A percentile compares a stretch with the other conserved stretches of the same genome.
Conservation (phyloP, 495 filamentous ascomycete species). For the Talaromyces liani region DNA sequence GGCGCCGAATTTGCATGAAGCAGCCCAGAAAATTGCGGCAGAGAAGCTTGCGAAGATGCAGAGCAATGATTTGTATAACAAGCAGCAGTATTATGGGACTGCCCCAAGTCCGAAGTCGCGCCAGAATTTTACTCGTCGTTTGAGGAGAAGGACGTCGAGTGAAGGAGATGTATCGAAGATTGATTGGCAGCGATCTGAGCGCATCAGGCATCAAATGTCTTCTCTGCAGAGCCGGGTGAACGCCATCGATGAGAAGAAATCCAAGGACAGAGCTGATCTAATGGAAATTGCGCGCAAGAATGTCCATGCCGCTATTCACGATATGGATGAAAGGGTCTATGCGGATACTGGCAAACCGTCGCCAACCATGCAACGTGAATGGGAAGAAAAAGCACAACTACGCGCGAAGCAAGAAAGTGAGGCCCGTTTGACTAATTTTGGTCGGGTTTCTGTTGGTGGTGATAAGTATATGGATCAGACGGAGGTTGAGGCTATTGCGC, state of each 20-base stretch:
- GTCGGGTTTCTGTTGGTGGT: constrained; percentile 72
- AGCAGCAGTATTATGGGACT: constrained; percentile 63
- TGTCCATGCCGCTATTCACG: constrained; percentile 66
- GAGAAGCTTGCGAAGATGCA: constrained; percentile 76
- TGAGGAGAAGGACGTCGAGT: constrained; percentile 60
- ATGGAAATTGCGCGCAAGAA: constrained; percentile 77
- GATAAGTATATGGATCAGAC: constrained; percentile 71
- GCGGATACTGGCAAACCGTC: constrained; percentile 69
- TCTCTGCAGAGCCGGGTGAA: constrained; percentile 59
- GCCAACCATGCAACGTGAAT: constrained; percentile 60
- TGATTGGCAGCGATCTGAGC: constrained; percentile 59
- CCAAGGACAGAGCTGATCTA: constrained; percentile 64
- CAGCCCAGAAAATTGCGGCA: constrained; percentile 74
- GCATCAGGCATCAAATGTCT: constrained; percentile 76
- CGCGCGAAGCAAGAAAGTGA: constrained; percentile 61
- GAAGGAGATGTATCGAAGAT: constrained; percentile 55
- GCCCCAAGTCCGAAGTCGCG: constrained; percentile 39
- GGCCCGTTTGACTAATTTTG: constrained; percentile 42
- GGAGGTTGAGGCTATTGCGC: constrained; percentile 76
- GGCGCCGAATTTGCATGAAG: constrained; percentile 66
- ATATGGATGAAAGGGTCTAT: constrained; percentile 73
- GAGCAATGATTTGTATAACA: constrained; percentile 59
- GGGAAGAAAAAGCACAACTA: constrained; percentile 67
- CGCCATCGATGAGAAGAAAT: constrained; percentile 66
- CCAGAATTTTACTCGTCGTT: constrained; percentile 45